Conservation (phyloP, 106 monocot genomes). For the Chionographis japonica region DNA sequence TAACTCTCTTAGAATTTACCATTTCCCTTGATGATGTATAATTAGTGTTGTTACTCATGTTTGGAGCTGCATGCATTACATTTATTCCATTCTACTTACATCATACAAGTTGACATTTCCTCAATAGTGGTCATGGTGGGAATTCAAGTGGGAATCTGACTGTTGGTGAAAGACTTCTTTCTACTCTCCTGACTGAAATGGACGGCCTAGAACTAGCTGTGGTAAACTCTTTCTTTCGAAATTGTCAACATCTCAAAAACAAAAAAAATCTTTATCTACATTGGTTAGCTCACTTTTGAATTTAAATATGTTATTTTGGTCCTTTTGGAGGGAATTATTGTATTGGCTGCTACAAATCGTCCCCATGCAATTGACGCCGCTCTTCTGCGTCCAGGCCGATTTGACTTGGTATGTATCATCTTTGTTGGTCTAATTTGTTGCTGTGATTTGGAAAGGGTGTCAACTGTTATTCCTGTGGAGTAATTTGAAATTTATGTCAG, state of each 20-base stretch:
- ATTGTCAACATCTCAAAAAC: not conserved
- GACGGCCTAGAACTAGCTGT: constrained; percentile 81
- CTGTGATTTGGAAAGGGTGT: too few species aligned
- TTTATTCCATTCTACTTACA: not conserved
- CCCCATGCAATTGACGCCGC: constrained; percentile 91
- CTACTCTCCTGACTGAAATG: constrained; percentile 93
- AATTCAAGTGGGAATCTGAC: constrained; percentile 58
- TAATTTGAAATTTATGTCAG: too few species aligned
- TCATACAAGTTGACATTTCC: not conserved
- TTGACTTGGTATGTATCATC: constrained; percentile 66
- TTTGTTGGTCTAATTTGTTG: not conserved
- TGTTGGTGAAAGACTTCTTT: constrained; percentile 90
- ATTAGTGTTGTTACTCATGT: too few species aligned
- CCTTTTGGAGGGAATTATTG: constrained; percentile 77
- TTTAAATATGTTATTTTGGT: not conserved
- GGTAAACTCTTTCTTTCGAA: constrained; percentile 22
- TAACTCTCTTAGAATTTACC: too few species aligned
- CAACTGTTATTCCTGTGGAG: too few species aligned
- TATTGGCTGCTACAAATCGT: constrained; percentile 93
- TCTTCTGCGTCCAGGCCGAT: constrained; percentile 91
- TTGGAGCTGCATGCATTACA: too few species aligned
- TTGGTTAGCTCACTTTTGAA: not conserved
- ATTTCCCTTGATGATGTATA: too few species aligned
- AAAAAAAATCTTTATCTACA: not conserved
- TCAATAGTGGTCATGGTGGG: constrained; percentile 44